Conservation (phyloP, 345 rosid genomes). For the Gossypium sturtianum region DNA sequence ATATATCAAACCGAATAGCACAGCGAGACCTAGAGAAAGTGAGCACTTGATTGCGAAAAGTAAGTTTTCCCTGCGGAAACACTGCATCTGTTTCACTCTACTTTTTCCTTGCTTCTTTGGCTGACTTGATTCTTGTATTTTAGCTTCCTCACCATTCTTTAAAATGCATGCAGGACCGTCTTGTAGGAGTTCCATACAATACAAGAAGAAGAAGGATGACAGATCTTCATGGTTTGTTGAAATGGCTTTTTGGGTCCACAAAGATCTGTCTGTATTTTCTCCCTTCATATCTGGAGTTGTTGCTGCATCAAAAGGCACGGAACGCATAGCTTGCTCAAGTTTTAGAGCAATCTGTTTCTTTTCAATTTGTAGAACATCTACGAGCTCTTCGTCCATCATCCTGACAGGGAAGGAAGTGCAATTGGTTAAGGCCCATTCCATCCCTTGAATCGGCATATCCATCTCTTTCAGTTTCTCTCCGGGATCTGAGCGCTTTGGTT, state of each 20-base stretch:
- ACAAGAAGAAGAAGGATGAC: slow-evolving; percentile 67
- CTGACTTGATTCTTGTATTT: slow-evolving; percentile 9
- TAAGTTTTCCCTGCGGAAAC: slow-evolving; percentile 27
- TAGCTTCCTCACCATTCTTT: slow-evolving; percentile 11
- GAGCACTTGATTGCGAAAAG: slow-evolving; percentile 59
- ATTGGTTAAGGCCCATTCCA: slow-evolving; percentile 62
- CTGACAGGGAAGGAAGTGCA: slow-evolving; percentile 20
- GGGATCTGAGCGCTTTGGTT: slow-evolving; percentile 29
- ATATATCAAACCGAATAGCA: slow-evolving; percentile 56
- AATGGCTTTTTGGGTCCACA: slow-evolving; percentile 38
- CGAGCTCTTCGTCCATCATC: slow-evolving; percentile 32
- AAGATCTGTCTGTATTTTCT: slow-evolving; percentile 22
- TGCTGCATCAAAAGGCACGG: slow-evolving; percentile 20
- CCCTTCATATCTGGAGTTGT: slow-evolving; percentile 48
- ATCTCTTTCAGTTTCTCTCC: slow-evolving; percentile 47
- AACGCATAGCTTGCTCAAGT: slow-evolving; percentile 25
- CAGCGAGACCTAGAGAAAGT: slow-evolving; percentile 63
- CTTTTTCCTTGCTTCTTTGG: slow-evolving; percentile 1
- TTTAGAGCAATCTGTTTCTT: slow-evolving; percentile 36
- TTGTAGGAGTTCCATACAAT: slow-evolving; percentile 55
- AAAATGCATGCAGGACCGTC: slow-evolving; percentile 1
- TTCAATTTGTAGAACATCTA: slow-evolving; percentile 27
- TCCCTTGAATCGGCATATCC: slow-evolving; percentile 57
- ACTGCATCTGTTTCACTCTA: background rate
- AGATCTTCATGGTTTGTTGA: slow-evolving; percentile 45